Conservation (phyloP, 176 grass and related monocot species). For the Triticum dicoccoides region DNA sequence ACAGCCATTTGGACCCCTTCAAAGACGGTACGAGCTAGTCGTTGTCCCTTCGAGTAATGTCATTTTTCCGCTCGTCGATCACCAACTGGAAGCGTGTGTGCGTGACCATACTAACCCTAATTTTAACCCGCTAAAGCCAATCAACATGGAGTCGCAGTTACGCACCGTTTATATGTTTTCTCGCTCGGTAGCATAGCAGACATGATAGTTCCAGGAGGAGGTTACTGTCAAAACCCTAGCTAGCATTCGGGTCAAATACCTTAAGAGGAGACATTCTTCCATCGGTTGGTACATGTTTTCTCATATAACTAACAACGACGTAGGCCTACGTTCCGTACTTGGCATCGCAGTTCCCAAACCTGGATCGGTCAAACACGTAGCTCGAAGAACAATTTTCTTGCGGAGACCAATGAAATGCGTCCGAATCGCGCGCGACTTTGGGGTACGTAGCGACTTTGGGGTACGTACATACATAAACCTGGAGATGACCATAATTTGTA, state of each 20-base stretch:
- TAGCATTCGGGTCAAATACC: background rate
- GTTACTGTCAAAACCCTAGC: background rate
- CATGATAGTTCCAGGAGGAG: too few relatives aligned
- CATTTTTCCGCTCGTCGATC: background rate
- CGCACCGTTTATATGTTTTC: too few relatives aligned
- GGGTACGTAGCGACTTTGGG: background rate
- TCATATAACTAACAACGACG: background rate
- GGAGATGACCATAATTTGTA: background rate
- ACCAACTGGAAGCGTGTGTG: background rate
- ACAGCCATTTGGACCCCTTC: conserved; percentile 1
- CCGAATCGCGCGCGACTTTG: background rate
- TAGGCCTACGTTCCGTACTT: background rate
- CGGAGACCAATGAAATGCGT: background rate
- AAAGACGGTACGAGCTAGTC: background rate
- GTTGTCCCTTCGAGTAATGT: background rate
- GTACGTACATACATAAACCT: background rate
- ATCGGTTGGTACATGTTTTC: background rate
- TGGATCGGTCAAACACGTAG: background rate
- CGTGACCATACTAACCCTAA: background rate
- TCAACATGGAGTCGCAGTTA: background rate
- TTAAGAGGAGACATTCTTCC: background rate
- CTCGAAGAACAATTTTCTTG: background rate
- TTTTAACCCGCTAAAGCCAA: background rate
- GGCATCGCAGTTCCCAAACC: background rate
- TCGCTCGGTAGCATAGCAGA: too few relatives aligned